Percentiles rank a stretch among this genome's conserved stretches.
These are phyloP conservation scores for Colletotrichum spinosum DNA, from an alignment of 2,329 filamentous ascomycete genomes.

Conservation along the genomic window DNA sequence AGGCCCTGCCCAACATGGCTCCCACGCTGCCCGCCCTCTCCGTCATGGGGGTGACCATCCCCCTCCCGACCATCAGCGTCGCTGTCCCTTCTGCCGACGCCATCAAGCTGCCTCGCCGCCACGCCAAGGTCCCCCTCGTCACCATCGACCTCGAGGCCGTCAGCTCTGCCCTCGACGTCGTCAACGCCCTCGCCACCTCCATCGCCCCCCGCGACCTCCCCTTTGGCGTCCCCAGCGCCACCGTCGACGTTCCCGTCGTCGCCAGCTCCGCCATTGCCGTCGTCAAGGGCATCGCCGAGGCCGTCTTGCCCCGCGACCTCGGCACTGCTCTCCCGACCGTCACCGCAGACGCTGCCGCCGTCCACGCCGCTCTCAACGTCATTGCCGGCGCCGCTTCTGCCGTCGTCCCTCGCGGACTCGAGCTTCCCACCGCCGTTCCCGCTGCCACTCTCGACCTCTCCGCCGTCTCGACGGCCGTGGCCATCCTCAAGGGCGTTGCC, in stretches of 20 bases:
- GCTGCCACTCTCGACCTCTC: too few species aligned
- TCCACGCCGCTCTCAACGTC: neutral
- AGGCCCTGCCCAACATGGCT: too few species aligned
- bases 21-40: neutral
- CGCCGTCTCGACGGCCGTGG: too few species aligned
- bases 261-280: neutral
- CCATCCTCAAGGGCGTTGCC: too few species aligned
- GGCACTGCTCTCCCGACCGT: neutral
- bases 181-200: neutral
- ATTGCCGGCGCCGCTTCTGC: neutral
- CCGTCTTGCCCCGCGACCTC: neutral
- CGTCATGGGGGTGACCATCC: neutral
- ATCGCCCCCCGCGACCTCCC: neutral
- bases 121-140: neutral
- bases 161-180: slow-evolving; percentile 1
- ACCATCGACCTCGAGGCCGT: neutral
- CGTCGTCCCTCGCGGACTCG: neutral
- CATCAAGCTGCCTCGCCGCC: slow-evolving; percentile 5
- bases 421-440: neutral
- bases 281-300: neutral
- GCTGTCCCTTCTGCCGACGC: neutral
- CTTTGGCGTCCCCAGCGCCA: neutral
- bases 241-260: neutral
- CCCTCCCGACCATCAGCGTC: neutral
- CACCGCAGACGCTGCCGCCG: neutral